phyloP scores from a whole-genome alignment of 768 basidiomycete genomes.

The Agaricus subrufescens region DNA sequence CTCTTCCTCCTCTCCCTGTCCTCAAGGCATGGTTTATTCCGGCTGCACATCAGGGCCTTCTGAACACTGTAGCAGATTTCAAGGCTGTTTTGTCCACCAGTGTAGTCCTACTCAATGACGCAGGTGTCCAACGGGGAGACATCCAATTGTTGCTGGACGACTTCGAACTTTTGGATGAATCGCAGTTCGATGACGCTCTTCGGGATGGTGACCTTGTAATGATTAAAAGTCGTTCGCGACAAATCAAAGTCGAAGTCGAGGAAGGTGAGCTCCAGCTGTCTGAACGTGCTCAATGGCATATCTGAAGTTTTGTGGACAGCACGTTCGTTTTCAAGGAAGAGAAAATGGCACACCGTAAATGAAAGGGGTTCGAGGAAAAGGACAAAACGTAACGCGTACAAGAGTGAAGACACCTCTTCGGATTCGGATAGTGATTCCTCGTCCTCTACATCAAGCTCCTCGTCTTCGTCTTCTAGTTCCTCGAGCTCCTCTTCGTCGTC shows the following conservation, averaged over 20 bases:
- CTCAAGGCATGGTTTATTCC: constrained; percentile 51
- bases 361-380: not conserved
- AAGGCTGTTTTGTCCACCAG: constrained; percentile 32
- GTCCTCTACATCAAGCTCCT: constrained; percentile 18
- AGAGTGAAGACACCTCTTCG: not conserved
- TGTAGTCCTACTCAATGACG: constrained; percentile 25
- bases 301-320: not conserved
- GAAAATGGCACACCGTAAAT: constrained; percentile 4
- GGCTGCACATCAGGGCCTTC: constrained; percentile 15
- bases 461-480: constrained; percentile 19
- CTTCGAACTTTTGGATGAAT: constrained; percentile 43
- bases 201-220: constrained; percentile 47
- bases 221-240: constrained; percentile 17
- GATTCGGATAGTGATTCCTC: constrained; percentile 17
- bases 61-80: constrained; percentile 23
- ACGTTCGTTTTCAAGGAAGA: not conserved
- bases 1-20: constrained; percentile 40
- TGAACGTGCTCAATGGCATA: not conserved
- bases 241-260: not conserved
- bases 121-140: constrained; percentile 15
- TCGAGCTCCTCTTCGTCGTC: constrained; percentile 21
- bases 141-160: constrained; percentile 37
- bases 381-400: not conserved
- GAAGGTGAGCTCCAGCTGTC: not conserved
- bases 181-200: constrained; percentile 28